These are phyloP conservation scores for Alternaria infectoria DNA, from an alignment of 2,329 filamentous ascomycete genomes.

Conservation along the genomic window DNA sequence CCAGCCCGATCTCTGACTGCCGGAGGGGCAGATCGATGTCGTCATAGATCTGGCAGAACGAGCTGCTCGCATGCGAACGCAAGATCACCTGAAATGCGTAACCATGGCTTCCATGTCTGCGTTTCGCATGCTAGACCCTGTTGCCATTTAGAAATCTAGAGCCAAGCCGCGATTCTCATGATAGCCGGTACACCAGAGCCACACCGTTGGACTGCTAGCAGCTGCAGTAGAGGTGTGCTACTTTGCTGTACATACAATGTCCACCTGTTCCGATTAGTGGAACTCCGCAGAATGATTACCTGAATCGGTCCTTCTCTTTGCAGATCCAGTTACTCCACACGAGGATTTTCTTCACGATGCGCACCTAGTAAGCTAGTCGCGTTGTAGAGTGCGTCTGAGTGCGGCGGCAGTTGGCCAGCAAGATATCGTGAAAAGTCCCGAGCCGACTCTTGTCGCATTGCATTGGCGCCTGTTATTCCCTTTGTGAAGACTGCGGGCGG, in stretches of 20 bases:
- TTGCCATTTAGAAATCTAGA: neutral
- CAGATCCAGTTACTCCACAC: neutral
- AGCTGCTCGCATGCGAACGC: conserved; percentile 2
- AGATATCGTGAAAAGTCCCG: neutral
- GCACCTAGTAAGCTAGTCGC: neutral
- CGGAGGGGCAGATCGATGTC: conserved; percentile 1
- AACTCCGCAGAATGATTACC: neutral
- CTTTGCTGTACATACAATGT: neutral
- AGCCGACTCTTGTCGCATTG: neutral
- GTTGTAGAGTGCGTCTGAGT: neutral
- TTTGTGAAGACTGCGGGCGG: neutral
- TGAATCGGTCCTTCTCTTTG: neutral
- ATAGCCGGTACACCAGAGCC: conserved; percentile 3
- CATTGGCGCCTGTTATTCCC: neutral
- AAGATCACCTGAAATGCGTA: conserved; percentile 2
- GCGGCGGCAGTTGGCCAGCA: neutral
- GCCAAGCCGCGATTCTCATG: conserved; percentile 4
- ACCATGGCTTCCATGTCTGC: neutral
- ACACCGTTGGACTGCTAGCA: neutral
- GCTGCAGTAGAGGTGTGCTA: neutral
- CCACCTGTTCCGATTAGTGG: neutral
- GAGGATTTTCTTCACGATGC: neutral
- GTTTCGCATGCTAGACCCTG: conserved; percentile 8
- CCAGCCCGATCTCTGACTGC: neutral
- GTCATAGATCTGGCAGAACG: conserved; percentile 4